phyloP scores from a whole-genome alignment of 768 basidiomycete genomes.

The Rhodocollybia butyracea region DNA sequence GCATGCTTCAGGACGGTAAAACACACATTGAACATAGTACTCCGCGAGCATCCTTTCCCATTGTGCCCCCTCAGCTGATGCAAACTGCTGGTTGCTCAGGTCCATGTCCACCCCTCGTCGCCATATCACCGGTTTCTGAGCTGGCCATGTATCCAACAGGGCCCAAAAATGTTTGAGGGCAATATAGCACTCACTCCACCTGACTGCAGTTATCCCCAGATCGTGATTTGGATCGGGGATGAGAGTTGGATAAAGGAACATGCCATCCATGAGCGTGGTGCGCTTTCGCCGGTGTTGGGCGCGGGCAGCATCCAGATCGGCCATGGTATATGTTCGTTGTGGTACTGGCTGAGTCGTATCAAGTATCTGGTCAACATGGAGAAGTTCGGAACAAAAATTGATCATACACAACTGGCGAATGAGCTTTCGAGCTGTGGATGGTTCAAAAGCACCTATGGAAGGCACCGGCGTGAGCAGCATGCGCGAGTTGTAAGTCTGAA shows the following conservation, averaged over 20 bases:
- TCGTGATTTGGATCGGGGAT: no score
- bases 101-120: neutral
- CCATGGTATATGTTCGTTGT: neutral
- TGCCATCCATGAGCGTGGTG: neutral
- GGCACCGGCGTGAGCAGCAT: neutral
- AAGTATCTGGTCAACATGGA: neutral
- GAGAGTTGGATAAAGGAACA: neutral
- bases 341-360: neutral
- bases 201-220: neutral
- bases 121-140: neutral
- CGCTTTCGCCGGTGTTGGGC: neutral
- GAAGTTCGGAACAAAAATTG: neutral
- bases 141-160: neutral
- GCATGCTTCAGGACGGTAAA: no score
- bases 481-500: neutral
- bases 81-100: no score
- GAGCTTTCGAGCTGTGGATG: neutral
- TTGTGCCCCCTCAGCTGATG: no score
- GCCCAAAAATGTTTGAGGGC: neutral
- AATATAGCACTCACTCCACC: neutral
- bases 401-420: neutral
- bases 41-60: no score
- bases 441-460: neutral
- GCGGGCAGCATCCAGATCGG: neutral
- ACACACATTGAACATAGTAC: no score